Base-by-base conservation (phyloP, 2,329 filamentous ascomycete genomes). In the Achaetomium macrosporum region DNA sequence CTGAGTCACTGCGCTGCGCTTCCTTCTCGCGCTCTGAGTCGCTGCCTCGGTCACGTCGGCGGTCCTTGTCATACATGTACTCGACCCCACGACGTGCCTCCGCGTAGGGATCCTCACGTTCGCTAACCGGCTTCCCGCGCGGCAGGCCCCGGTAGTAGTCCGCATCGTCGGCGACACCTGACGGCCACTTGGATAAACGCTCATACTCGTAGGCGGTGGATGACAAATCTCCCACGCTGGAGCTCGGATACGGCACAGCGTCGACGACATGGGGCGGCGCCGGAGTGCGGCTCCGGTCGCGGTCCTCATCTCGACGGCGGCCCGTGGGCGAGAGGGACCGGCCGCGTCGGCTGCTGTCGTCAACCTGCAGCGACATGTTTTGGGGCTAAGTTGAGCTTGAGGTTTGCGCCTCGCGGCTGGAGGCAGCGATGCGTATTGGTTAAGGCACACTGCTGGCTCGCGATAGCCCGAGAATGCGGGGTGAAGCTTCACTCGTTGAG, bases 301-400 rank as follows among this genome's bases (percentile, higher is more conserved):
- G 57, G 20, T 64, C 61, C 16, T 63, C 60, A 20, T 66, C 65
- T 47, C 64, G 64, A 51, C 65, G 64, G 7, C 64, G 64, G 65
- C 68, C 73, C 63, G 65, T 70, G 43, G 68, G 71, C 0, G 78
- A 81, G 48, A 72, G 71, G 47, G 76, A 76, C 49, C 76, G 76
- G 45, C 69, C 73, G 50, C 73, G 72, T 42, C 71, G 71, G 45
- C 68, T 66, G 53, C 65, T 64, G 51, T 74, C 72, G 54, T 76
- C 74, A 49, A 78, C 73, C 51, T 71, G 69, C 42, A 80, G 69
- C 60, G 79, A 80, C 78, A 81, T 82, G 61, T 53, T 19, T 8
- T n/a, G 35, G 10, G 13, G 3, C 5, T n/a, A n/a, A 54, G 61
- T 19, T n/a, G 45, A 33, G 17, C 9, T n/a, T 3, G 8, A 19